Percentiles rank a stretch among this genome's conserved stretches.
These are phyloP conservation scores for Emergomyces pasteurianus DNA, from an alignment of 2,329 filamentous ascomycete species.

Conservation along the genomic window DNA sequence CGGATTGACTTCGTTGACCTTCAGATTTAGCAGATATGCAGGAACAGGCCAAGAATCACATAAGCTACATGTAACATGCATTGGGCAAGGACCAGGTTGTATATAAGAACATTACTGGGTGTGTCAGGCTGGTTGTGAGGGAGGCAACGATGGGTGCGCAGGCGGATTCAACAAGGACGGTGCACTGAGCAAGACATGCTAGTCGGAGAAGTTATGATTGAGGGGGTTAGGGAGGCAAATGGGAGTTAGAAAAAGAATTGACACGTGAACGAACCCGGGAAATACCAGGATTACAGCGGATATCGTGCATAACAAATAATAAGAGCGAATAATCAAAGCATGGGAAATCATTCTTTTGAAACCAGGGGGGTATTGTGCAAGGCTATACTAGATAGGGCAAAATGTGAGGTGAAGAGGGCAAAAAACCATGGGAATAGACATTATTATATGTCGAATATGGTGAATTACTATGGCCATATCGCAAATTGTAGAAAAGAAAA, in stretches of 20 bases:
- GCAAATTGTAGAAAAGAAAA: neutral
- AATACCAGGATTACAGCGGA: neutral
- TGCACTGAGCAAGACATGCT: no score
- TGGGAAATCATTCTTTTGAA: neutral
- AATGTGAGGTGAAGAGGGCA: neutral
- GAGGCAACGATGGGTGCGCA: no score
- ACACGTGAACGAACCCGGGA: neutral
- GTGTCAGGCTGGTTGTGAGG: no score
- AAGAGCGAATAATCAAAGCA: neutral
- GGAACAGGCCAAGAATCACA: no score
- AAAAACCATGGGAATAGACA: neutral
- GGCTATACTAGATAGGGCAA: neutral
- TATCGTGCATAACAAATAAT: neutral
- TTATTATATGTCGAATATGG: neutral
- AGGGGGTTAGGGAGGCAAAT: neutral
- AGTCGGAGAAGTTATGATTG: neutral
- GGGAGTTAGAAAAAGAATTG: neutral
- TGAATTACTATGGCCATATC: neutral
- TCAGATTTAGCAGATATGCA: no score
- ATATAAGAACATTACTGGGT: no score
- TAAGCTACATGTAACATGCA: no score
- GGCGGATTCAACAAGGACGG: no score
- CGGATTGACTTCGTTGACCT: no score
- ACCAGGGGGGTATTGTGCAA: neutral
- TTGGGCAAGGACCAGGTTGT: no score